These are phyloP conservation scores for Heliosperma pusillum DNA, from an alignment of 148 eudicot species.

Conservation along the genomic window DNA sequence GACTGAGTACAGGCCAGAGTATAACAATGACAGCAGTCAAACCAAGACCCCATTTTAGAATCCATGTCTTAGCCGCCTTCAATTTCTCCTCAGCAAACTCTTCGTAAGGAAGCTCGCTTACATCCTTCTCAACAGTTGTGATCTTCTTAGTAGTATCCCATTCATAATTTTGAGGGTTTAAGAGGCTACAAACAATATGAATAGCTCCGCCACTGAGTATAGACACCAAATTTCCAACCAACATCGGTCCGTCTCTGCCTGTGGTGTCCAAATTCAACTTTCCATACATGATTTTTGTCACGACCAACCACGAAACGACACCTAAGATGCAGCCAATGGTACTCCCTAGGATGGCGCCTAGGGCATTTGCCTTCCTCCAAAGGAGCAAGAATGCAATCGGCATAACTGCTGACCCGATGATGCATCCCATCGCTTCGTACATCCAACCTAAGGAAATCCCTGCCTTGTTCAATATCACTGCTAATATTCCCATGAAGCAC, in stretches of 20 bases:
- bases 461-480: constrained; percentile 82
- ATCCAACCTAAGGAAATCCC: constrained; percentile 94
- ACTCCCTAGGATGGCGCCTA: constrained; percentile 73
- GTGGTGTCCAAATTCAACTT: constrained; percentile 81
- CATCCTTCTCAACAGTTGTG: constrained; percentile 80
- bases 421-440: constrained; percentile 93
- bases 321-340: constrained; percentile 66
- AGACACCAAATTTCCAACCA: constrained; percentile 85
- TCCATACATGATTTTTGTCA: constrained; percentile 70
- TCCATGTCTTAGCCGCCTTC: constrained; percentile 70
- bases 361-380: constrained; percentile 84
- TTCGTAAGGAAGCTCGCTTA: constrained; percentile 51
- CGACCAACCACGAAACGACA: constrained; percentile 61
- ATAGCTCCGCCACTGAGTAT: constrained; percentile 78
- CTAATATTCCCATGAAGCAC: constrained; percentile 89
- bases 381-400: constrained; percentile 94
- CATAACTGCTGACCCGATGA: constrained; percentile 89
- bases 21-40: constrained; percentile 66
- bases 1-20: constrained; percentile 85
- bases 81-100: constrained; percentile 77
- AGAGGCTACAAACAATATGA: constrained; percentile 64
- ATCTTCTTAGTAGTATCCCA: constrained; percentile 93
- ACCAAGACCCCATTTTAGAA: constrained; percentile 93
- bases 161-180: constrained; percentile 78
- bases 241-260: constrained; percentile 85